These are phyloP conservation scores for Imleria badia DNA, from an alignment of 768 basidiomycete species.

Conservation along the genomic window DNA sequence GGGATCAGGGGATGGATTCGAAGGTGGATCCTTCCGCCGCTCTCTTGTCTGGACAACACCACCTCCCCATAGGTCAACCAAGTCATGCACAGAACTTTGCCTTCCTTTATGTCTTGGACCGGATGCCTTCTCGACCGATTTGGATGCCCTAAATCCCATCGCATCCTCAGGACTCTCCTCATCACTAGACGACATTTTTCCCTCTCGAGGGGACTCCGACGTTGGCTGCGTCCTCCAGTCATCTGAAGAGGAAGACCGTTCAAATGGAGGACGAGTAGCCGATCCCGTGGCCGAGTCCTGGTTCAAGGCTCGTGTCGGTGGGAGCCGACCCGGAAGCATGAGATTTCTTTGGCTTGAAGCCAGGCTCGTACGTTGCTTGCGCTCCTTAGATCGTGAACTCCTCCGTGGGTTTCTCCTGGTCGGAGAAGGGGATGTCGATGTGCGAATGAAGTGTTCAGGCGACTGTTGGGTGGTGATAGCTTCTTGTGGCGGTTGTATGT, in stretches of 20 bases:
- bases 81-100: slow-evolving; percentile 81
- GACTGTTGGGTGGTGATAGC: slow-evolving; percentile 29
- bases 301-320: slow-evolving; percentile 9
- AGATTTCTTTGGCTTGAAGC: slow-evolving; percentile 10
- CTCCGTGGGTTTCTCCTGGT: slow-evolving; percentile 17
- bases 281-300: slow-evolving; percentile 8
- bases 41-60: slow-evolving; percentile 44
- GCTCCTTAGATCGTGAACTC: slow-evolving; percentile 39
- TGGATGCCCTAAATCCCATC: slow-evolving; percentile 26
- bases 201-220: slow-evolving; percentile 23
- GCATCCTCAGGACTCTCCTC: slow-evolving; percentile 56
- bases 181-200: slow-evolving; percentile 51
- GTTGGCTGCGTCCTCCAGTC: slow-evolving; percentile 48
- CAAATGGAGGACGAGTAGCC: slow-evolving; percentile 9
- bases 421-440: slow-evolving; percentile 20
- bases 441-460: not conserved
- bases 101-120: slow-evolving; percentile 44
- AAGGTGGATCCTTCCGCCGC: slow-evolving; percentile 33
- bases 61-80: slow-evolving; percentile 79
- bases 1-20: slow-evolving; percentile 18
- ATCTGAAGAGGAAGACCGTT: slow-evolving; percentile 37
- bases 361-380: slow-evolving; percentile 12
- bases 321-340: slow-evolving; percentile 2
- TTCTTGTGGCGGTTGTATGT: slow-evolving; percentile 33
- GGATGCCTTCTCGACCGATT: slow-evolving; percentile 22